Evolutionary conservation across 1,284 basidiomycete genomes (phyloP), one percentile per base, ranked within the genome.

Genomic region (Puccinia hordei): DNA sequence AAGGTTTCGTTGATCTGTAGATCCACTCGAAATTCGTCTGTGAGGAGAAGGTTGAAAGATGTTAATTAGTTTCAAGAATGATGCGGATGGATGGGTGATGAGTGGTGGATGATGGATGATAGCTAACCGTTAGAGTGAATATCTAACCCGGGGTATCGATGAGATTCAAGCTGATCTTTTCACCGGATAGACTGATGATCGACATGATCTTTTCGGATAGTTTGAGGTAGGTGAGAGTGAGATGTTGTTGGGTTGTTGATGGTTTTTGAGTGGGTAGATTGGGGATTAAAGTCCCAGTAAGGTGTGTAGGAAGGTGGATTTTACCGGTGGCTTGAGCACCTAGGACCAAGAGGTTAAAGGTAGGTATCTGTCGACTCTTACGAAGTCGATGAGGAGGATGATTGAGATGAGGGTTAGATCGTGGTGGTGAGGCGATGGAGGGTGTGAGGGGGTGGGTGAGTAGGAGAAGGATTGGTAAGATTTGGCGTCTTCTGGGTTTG

Each of bases 111-210:
- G n/a, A n/a, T n/a, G n/a, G n/a, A n/a, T n/a, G n/a, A n/a, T n/a
- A 13, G 61, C 78, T 13, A 24, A 73, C 69, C 78, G 53, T 80
- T 69, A 33, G 78, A 80, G 17, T 59, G 68, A 73, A 80, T 72
- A 55, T 80, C 78, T 38, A 80, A 69, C 3, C 68, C 66, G n/a
- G 78, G 68, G 78, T 63, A 24, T 80, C 78, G 49, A 80, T 73
- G 19, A 80, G 19, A 44, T 59, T 63, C 2, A 80, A 41, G 5
- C 30, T 46, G 8, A 80, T 46, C 55, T 69, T 72, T 8, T 80
- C 78, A 41, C 68, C 68, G 22, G 51, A 61, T 38, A 80, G 41
- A 12, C 30, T 66, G 22, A 51, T 33, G 41, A 76, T 66, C 46
- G 61, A 76, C 19, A n/a, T 44, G 2, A 22, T 15, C n/a, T 8